Conservation (phyloP, 2,329 filamentous ascomycete genomes). For the Pseudogymnoascus sp. region DNA sequence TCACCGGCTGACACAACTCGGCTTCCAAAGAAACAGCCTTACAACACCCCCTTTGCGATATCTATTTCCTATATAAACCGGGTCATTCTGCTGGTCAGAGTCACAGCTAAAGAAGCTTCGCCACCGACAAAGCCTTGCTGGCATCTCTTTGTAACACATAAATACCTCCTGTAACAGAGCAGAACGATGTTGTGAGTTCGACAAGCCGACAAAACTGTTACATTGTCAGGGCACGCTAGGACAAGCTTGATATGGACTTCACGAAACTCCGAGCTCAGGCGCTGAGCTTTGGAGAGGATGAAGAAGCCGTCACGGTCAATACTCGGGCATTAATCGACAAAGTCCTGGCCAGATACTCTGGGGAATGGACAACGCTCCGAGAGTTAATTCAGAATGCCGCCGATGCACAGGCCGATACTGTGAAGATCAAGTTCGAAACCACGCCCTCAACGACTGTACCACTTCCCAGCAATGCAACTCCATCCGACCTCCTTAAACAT, state of each 20-base stretch:
- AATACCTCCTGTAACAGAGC: background rate
- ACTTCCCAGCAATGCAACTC: constrained; percentile 50
- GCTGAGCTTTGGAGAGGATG: constrained; percentile 75
- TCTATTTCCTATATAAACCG: background rate
- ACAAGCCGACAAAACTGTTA: background rate
- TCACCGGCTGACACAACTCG: background rate
- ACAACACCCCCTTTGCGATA: background rate
- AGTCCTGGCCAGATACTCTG: constrained; percentile 89
- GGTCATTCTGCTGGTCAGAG: background rate
- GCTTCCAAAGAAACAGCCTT: background rate
- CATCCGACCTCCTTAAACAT: constrained; percentile 71
- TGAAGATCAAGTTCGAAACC: constrained; percentile 88
- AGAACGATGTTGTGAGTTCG: background rate
- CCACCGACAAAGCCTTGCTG: background rate
- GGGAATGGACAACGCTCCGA: constrained; percentile 83
- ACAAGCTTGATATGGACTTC: constrained; percentile 51
- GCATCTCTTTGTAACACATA: background rate
- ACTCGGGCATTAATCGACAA: constrained; percentile 96
- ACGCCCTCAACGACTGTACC: constrained; percentile 72
- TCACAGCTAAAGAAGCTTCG: background rate
- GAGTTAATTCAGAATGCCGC: constrained; percentile 98
- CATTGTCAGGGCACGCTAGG: background rate
- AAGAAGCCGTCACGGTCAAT: constrained; percentile 96
- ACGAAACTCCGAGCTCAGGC: constrained; percentile 76
- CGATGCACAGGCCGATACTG: constrained; percentile 83